Evolutionary conservation across 805 yeast species (phyloP), one percentile per base, ranked within the genome.

Genomic region (Saccharomyces paradoxus): DNA sequence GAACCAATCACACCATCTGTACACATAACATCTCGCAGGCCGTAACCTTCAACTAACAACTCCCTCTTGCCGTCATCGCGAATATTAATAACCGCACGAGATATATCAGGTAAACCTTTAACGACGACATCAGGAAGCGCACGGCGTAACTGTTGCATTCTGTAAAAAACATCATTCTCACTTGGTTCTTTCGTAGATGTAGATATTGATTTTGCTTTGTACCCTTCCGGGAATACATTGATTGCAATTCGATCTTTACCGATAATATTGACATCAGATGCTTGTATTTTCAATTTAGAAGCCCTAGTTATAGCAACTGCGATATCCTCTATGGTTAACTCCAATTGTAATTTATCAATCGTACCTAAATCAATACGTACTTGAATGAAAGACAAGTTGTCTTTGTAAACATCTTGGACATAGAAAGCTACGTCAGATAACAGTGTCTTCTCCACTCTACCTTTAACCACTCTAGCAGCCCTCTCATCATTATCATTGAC

Each of bases 391-490:
- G 97, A 89, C 72, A 81, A 76, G 59, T 81, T 80, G 62, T 87
- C 87, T 59, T 82, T 83, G 71, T 91, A 95, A 13, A 92, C 97
- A 73, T 94, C 99, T 71, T 94, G 96, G 62, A 95, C 87, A 70
- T 82, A 90, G 67, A 72, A 87, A 4, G 95, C 89, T 60, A 94
- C 86, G 68, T 95, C 98, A 58, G 84, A 83, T 57, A 94, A 73
- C 53, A 85, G 71, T 0, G 99, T 94, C 75, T 92, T 94, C 68
- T 94, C 99, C 54, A 94, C 81, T 67, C 99, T 81, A 53, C 99
- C 99, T 74, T 94, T 94, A 31, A 94, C 99, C 61, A 95, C 96
- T 72, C 99, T 83, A 0, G 99, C 99, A 29, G 98, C 97, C 68
- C 96, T 86, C 74, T 92, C 98, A 71, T 94, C 99, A 13, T 83